phyloP scores from a whole-genome alignment of 2,329 filamentous ascomycete species.

The Monosporascus sp. region DNA sequence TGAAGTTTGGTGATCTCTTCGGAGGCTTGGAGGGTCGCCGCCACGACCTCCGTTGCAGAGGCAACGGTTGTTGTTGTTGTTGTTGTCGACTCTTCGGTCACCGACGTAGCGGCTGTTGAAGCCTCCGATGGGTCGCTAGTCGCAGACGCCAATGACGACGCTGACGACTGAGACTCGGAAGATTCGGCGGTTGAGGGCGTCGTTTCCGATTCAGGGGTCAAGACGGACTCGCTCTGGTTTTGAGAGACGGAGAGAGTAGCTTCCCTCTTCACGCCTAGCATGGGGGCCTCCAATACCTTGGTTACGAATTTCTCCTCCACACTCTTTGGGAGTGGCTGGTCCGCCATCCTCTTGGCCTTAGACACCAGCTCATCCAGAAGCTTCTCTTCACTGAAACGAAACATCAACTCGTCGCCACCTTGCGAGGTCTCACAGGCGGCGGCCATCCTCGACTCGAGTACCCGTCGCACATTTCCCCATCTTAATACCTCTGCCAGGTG shows the following conservation, averaged over 20 bases:
- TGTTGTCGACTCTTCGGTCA: constrained; percentile 8
- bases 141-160: constrained; percentile 30
- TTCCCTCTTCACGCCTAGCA: constrained; percentile 62
- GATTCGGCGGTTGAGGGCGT: constrained; percentile 26
- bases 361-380: constrained; percentile 58
- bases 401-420: constrained; percentile 81
- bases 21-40: constrained; percentile 41
- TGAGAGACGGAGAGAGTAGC: constrained; percentile 20
- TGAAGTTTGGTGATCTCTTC: constrained; percentile 53
- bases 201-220: constrained; percentile 17
- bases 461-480: constrained; percentile 39
- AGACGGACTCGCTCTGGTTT: constrained; percentile 5
- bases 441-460: constrained; percentile 62
- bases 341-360: constrained; percentile 69
- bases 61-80: constrained; percentile 5
- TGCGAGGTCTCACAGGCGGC: constrained; percentile 77
- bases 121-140: constrained; percentile 32
- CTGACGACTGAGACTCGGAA: constrained; percentile 39
- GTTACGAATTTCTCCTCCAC: constrained; percentile 83
- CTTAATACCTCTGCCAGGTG: constrained; percentile 56
- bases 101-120: constrained; percentile 31
- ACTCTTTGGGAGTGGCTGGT: constrained; percentile 63
- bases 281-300: constrained; percentile 69
- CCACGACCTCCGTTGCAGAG: constrained; percentile 19
- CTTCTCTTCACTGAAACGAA: constrained; percentile 69